A percentile compares a stretch with the other conserved stretches of the same genome.
phyloP scores from a whole-genome alignment of 495 filamentous ascomycete genomes.

The Stereocaulon alpinum region DNA sequence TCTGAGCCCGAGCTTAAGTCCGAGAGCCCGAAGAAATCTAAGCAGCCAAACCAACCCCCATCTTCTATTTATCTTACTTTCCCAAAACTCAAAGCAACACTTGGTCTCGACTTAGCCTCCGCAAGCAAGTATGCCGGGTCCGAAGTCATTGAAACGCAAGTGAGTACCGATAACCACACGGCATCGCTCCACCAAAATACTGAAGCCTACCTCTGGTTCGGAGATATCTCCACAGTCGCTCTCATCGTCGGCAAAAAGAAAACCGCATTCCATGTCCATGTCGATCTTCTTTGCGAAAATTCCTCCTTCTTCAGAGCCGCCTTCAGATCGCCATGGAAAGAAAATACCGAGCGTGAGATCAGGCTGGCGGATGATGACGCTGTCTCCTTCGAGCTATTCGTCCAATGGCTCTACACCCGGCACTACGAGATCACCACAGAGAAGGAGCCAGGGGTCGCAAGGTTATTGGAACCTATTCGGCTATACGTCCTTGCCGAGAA shows the following conservation, averaged over 20 bases:
- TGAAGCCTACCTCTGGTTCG: background rate
- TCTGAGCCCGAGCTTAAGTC: no score
- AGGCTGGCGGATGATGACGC: conserved; percentile 17
- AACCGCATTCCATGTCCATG: conserved; percentile 9
- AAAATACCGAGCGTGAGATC: conserved; percentile 6
- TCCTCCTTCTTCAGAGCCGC: conserved; percentile 9
- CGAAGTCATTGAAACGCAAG: no score
- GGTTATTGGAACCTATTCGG: background rate
- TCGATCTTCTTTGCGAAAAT: conserved; percentile 2
- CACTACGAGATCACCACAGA: background rate
- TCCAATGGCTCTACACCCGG: conserved; percentile 16
- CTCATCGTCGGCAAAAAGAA: conserved; percentile 8
- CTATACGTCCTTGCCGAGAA: conserved; percentile 8
- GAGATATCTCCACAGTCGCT: background rate
- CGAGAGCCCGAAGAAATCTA: no score
- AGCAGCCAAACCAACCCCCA: no score
- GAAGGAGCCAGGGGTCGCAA: background rate
- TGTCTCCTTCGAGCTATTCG: conserved; percentile 13
- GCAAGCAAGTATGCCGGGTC: no score
- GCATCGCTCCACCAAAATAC: no score
- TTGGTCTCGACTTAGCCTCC: no score
- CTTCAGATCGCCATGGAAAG: conserved; percentile 4
- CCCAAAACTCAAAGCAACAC: no score
- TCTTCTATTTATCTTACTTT: no score
- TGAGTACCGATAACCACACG: no score